Evolutionary conservation across 495 filamentous ascomycete species (phyloP), one percentile per base, ranked within the genome.

Genomic region (Rostrohypoxylon terebratum): DNA sequence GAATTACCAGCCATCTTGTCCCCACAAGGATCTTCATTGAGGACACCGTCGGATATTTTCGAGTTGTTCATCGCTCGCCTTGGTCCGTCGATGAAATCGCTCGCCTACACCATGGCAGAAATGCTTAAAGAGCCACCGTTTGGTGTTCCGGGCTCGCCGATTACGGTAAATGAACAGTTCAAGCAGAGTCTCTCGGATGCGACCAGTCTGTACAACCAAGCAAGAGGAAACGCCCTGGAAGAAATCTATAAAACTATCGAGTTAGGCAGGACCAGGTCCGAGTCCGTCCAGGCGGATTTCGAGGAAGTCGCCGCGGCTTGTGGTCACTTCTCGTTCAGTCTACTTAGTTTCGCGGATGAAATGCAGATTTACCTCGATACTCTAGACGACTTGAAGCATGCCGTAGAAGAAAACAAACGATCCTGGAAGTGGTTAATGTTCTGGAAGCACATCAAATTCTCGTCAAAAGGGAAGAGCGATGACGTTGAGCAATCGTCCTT

Each of bases 301-400:
- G 96, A 99, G 78, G 96, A 99, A 79, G 94, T 98, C 8, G 93
- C 94, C 33, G 96, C 96, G 4, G 95, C 93, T 48, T 99, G 96
- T 75, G 94, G 95, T 2, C 93, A 98, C 76, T 99, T 98, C 77
- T 93, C 91, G 75, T 97, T 94, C 74, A 94, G 92, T 18, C 83
- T 99, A 25, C 86, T 94, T 63, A 90, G 93, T 69, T 93, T 98
- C 78, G 94, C 94, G 0, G 92, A 97, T 75, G 93, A 97, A 76
- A 90, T 97, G 84, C 87, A 92, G 63, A 87, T 84, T 10, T 92
- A 95, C 68, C 79, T 99, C n/a, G 85, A 91, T 44, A 90, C 96
- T 18, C 76, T 99, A 18, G 93, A 97, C 70, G 91, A 97, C 55
- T 78, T 98, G 66, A 93, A 95, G 72, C 83, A 87, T 54, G 87